Evolutionary conservation across 1,284 basidiomycete species (phyloP), one percentile per base, ranked within the genome.

Genomic region (Cerrena zonata): DNA sequence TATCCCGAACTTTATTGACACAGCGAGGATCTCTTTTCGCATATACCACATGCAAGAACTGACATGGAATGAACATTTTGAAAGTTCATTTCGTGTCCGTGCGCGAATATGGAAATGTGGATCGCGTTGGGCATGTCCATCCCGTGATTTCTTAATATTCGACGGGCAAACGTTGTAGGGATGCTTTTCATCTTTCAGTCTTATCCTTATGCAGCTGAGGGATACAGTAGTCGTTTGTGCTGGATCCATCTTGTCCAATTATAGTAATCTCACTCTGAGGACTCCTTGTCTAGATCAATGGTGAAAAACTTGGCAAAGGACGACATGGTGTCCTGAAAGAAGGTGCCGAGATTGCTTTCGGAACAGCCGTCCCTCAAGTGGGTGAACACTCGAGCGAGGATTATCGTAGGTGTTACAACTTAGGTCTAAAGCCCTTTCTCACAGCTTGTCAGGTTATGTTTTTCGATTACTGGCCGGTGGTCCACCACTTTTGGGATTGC

Each of bases 261-360:
- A 18, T n/a, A n/a, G n/a, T n/a, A 36, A 34, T 34, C 30, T 34
- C 15, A 34, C 7, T 15, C 7, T 34, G 15, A 7, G 7, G 30
- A 34, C 30, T 7, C 7, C 15, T 15, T 34, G 7, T 34, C 13
- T 51, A 91, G 89, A 83, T 93, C 62, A 89, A 90, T 57, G 82
- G 83, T 11, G 67, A 70, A 45, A 80, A 74, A 62, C 75, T 93
- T 53, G 81, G 78, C 47, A 82, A 71, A 58, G 73, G 72, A 55
- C 71, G 75, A 34, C 74, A 74, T 30, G 71, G 76, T 26, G 71
- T 91, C 46, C 69, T 94, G 46, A 75, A 73, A 22, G 85, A 93
- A 56, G 90, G 91, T 3, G 87, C 86, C 59, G 91, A 93, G 65
- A 76, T 94, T 50, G 83, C 85, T 4, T 85, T 94, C 59, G 91